Conservation (phyloP, 257 asterid species). For the Coffea eugenioides region DNA sequence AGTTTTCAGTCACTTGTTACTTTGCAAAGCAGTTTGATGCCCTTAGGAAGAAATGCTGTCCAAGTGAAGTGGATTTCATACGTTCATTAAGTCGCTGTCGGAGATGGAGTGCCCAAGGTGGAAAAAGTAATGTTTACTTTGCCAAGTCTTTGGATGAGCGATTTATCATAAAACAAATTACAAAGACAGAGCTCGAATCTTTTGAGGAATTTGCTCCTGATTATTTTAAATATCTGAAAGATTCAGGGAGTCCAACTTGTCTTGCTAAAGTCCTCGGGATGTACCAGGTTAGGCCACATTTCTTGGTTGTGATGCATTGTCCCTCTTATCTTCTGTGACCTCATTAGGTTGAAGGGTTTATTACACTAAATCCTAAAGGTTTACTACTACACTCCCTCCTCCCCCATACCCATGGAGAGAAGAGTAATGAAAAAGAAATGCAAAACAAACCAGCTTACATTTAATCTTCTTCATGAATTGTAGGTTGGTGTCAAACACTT, state of each 20-base stretch:
- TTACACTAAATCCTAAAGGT: neutral
- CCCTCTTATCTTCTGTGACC: neutral
- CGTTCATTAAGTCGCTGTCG: slow-evolving; percentile 81
- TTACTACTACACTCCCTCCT: neutral
- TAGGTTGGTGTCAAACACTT: slow-evolving; percentile 61
- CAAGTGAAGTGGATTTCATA: slow-evolving; percentile 61
- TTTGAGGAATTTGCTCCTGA: slow-evolving; percentile 72
- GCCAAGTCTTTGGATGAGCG: slow-evolving; percentile 89
- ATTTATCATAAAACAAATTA: slow-evolving; percentile 81
- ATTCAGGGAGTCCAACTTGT: slow-evolving; percentile 88
- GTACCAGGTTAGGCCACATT: slow-evolving; percentile 60
- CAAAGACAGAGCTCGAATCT: slow-evolving; percentile 91
- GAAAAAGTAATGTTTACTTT: slow-evolving; percentile 91
- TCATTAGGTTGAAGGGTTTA: neutral
- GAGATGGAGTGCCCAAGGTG: slow-evolving; percentile 96
- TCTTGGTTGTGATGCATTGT: neutral
- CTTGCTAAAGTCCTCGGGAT: slow-evolving; percentile 93
- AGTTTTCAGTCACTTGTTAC: slow-evolving; percentile 81
- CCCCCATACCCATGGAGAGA: neutral
- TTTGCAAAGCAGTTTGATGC: slow-evolving; percentile 77
- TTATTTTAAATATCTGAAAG: slow-evolving; percentile 70
- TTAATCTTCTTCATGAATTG: slow-evolving; percentile 6
- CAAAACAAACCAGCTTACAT: neutral
- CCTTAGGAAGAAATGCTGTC: slow-evolving; percentile 78
- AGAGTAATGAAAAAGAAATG: neutral